Evolutionary conservation across 2,329 filamentous ascomycete genomes (phyloP), one percentile per base, ranked within the genome.

Genomic region (Magnaporthiopsis rhizophila): DNA sequence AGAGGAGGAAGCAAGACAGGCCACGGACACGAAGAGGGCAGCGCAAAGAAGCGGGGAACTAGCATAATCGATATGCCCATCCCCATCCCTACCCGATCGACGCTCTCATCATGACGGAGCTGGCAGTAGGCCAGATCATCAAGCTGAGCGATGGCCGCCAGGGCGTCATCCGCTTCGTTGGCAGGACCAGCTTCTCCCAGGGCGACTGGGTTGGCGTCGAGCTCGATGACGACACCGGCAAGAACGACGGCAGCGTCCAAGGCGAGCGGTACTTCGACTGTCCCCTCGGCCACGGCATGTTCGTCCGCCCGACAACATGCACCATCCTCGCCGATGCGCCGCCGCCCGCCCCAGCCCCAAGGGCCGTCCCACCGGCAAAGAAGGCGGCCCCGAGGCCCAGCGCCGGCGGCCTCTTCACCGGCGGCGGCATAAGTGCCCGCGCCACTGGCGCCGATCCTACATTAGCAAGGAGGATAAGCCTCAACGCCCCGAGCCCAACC

Each of bases 161-260:
- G 70, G 95, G 86, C 69, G 84, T 85, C 66, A 85, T 99, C 68
- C 91, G 91, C 71, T 99, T 91, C 76, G 81, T 91, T 66, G 95
- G 95, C 71, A 80, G 83, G 64, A 92, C 94, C 53, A 80, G 85
- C 70, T 97, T 98, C 77, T 87, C 92, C 65, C 80, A 83, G 7
- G 94, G 93, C 67, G 87, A 90, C 67, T 98, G 93, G 92, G 82
- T 97, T 65, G 94, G 94, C 68, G 85, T 98, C 66, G 93, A 97
- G 79, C 85, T 98, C 65, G 87, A 92, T 63, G 89, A 91, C 60
- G 81, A 88, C 63, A 86, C 84, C 26, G 94, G 95, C 38, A 98
- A 98, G 80, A 98, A 98, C 71, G 92, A 98, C 81, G 94, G 94
- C 68, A 89, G 90, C 64, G 91, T 98, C 60, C 86, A 94, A 75